These are phyloP conservation scores for Stenocarpella maydis DNA, from an alignment of 2,329 filamentous ascomycete genomes.

Conservation along the genomic window DNA sequence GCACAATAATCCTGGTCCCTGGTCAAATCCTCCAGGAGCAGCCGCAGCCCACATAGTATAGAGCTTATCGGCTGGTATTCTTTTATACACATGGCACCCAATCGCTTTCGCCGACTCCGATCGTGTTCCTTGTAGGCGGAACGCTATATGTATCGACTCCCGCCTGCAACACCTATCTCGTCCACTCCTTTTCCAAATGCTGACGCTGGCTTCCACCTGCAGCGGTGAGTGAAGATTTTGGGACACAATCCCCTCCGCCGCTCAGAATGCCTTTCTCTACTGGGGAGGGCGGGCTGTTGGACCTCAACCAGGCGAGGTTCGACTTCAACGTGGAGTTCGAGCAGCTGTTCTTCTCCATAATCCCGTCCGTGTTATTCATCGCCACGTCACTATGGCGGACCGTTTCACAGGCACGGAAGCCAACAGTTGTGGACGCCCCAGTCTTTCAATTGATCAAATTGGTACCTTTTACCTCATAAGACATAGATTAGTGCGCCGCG, in stretches of 20 bases:
- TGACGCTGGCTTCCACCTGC: background rate
- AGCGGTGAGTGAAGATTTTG: background rate
- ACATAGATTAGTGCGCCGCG: too few relatives aligned
- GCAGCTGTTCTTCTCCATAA: constrained; percentile 53
- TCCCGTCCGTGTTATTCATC: constrained; percentile 52
- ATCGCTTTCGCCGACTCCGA: too few relatives aligned
- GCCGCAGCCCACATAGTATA: background rate
- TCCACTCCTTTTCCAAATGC: background rate
- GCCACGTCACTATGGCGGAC: constrained; percentile 46
- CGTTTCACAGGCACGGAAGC: constrained; percentile 43
- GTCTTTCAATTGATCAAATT: constrained; percentile 46
- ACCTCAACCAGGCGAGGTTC: constrained; percentile 50
- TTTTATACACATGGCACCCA: too few relatives aligned
- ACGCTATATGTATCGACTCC: background rate
- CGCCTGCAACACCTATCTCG: background rate
- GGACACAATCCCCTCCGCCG: too few relatives aligned
- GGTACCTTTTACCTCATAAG: constrained; percentile 32
- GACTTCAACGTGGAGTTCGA: constrained; percentile 62
- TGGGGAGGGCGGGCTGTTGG: background rate
- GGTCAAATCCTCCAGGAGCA: background rate
- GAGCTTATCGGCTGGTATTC: background rate
- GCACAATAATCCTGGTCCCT: background rate
- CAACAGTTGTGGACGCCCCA: constrained; percentile 46
- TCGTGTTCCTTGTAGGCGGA: background rate
- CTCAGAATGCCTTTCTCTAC: background rate